A percentile compares a stretch with the other conserved stretches of the same genome.
phyloP scores from a whole-genome alignment of 2,329 filamentous ascomycete genomes.

The Coccinonectria pachysandricola region DNA sequence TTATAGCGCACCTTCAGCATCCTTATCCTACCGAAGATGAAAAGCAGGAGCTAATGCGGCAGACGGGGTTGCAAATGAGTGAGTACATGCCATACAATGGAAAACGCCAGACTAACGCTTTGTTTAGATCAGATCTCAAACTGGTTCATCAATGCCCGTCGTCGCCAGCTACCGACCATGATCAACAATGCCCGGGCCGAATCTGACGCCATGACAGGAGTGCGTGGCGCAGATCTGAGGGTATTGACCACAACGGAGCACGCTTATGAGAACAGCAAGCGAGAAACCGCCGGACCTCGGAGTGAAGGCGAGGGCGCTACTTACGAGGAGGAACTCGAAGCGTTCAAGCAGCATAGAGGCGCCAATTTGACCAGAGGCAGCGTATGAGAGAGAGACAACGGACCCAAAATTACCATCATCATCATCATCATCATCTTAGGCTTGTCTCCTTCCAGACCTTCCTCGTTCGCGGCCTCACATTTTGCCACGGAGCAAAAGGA shows the following conservation, averaged over 20 bases:
- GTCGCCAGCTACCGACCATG: conserved; percentile 53
- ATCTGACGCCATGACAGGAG: conserved; percentile 34
- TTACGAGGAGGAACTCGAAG: conserved; percentile 34
- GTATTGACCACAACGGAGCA: conserved; percentile 29
- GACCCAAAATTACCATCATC: too few relatives aligned
- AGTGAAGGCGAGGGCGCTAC: conserved; percentile 38
- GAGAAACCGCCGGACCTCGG: conserved; percentile 26
- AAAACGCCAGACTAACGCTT: conserved; percentile 6
- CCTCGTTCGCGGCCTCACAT: too few relatives aligned
- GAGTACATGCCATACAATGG: too few relatives aligned
- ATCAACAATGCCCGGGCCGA: conserved; percentile 46
- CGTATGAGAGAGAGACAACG: too few relatives aligned
- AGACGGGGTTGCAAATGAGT: conserved; percentile 72
- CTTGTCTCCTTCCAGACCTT: too few relatives aligned
- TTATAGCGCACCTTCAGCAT: conserved; percentile 63
- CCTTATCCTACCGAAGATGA: conserved; percentile 84
- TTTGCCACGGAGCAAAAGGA: too few relatives aligned
- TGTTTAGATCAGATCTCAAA: conserved; percentile 58
- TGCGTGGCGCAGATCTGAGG: conserved; percentile 25
- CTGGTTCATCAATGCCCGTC: conserved; percentile 71
- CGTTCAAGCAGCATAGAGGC: conserved; percentile 19
- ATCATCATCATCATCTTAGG: too few relatives aligned
- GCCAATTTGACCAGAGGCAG: conserved; percentile 36
- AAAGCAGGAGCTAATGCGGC: conserved; percentile 68
- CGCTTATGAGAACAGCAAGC: conserved; percentile 24